Evolutionary conservation across 495 filamentous ascomycete species (phyloP).

Genomic region (Trichoderma asperelloides): DNA sequence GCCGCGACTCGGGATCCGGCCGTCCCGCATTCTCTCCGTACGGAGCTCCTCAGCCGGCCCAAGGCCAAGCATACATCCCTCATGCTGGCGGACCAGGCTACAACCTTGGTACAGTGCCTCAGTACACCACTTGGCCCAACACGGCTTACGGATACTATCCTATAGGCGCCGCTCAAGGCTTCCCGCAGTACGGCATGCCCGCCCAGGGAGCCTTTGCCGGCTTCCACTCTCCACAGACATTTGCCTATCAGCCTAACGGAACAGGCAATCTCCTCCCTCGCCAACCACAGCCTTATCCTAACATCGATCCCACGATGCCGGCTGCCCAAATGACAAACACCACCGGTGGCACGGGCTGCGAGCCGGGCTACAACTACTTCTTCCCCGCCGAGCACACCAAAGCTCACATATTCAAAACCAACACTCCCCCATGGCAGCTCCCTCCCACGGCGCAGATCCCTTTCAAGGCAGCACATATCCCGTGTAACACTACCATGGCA

Average conservation of each 20-base stretch:
- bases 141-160: constrained; percentile 2
- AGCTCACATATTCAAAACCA: constrained; percentile 36
- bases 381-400: constrained; percentile 39
- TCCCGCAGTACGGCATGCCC: not conserved
- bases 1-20: constrained; percentile 18
- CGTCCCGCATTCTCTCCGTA: constrained; percentile 12
- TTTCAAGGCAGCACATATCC: constrained; percentile 32
- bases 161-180: not conserved
- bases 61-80: constrained; percentile 11
- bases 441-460: constrained; percentile 17
- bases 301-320: constrained; percentile 39
- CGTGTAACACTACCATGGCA: constrained; percentile 28
- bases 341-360: constrained; percentile 44
- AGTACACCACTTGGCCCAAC: not conserved
- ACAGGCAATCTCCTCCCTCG: constrained; percentile 15
- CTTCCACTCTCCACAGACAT: constrained; percentile 2
- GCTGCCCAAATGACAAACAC: constrained; percentile 47
- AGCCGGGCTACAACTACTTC: constrained; percentile 44
- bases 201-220: not conserved
- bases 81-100: constrained; percentile 6
- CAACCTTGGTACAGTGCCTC: constrained; percentile 4
- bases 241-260: constrained; percentile 16
- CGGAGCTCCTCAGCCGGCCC: constrained; percentile 8
- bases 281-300: constrained; percentile 24
- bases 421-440: constrained; percentile 35